Conservation (phyloP, 2,329 filamentous ascomycete genomes). For the Lecanicillium sp. region DNA sequence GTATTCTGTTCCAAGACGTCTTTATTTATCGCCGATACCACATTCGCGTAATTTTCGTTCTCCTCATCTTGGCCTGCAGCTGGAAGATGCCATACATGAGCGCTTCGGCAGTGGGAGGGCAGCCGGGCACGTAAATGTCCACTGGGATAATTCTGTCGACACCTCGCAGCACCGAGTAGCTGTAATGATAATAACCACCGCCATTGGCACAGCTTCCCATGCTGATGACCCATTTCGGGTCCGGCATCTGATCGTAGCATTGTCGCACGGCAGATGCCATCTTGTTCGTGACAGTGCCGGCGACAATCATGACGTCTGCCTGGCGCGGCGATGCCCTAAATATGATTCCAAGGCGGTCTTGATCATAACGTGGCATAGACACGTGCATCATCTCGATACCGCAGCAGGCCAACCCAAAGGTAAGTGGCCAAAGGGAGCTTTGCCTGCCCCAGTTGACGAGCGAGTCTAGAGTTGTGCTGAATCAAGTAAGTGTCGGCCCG, state of each 20-base stretch:
- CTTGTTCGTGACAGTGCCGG: conserved; percentile 60
- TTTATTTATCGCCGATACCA: conserved; percentile 40
- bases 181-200: conserved; percentile 68
- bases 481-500: background rate
- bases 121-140: conserved; percentile 62
- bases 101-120: conserved; percentile 42
- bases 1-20: too few relatives aligned
- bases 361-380: conserved; percentile 55
- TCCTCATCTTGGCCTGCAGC: conserved; percentile 62
- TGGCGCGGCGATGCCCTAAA: conserved; percentile 60
- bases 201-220: conserved; percentile 68
- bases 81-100: conserved; percentile 54
- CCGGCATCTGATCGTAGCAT: conserved; percentile 62
- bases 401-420: conserved; percentile 56
- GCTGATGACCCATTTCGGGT: conserved; percentile 55
- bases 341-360: conserved; percentile 57
- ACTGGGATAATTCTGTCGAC: conserved; percentile 61
- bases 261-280: conserved; percentile 58
- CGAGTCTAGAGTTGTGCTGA: conserved; percentile 44
- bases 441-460: conserved; percentile 51
- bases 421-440: conserved; percentile 53
- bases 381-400: conserved; percentile 58
- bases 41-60: conserved; percentile 36
- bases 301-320: conserved; percentile 59
- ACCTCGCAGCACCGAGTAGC: conserved; percentile 57